Evolutionary conservation across 108 stramenopile species (phyloP).

Genomic region (Aureococcus anophagefferens): DNA sequence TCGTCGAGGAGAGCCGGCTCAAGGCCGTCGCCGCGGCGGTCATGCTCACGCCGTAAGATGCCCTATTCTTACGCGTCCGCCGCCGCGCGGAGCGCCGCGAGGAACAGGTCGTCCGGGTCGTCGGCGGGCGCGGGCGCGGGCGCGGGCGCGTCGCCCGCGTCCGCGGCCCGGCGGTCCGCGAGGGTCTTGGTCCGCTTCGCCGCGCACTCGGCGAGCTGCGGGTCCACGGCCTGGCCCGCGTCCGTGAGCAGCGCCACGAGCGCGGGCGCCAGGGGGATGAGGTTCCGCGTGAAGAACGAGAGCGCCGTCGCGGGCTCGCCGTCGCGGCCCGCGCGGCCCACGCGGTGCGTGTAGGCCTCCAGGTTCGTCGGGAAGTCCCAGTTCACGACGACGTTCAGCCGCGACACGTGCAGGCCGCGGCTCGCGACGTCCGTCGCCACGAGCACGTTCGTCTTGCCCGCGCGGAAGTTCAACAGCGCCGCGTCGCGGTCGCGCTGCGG

Average conservation of each 20-base stretch:
- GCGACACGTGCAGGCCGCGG: slow-evolving; percentile 92
- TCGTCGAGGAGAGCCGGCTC: no score
- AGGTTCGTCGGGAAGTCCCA: slow-evolving; percentile 38
- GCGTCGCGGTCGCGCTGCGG: slow-evolving; percentile 94
- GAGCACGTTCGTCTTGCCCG: slow-evolving; percentile 65
- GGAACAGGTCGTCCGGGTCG: no score
- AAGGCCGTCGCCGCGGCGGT: no score
- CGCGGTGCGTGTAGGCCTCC: slow-evolving; percentile 17
- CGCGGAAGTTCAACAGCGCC: slow-evolving; percentile 85
- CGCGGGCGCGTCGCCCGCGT: no score
- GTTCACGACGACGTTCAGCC: slow-evolving; percentile 90
- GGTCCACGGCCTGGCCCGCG: neutral
- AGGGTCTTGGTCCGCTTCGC: neutral
- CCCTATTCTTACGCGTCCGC: no score
- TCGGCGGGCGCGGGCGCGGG: no score
- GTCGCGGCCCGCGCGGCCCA: slow-evolving; percentile 11
- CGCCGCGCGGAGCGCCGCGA: no score
- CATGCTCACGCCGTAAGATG: no score
- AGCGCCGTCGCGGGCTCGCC: slow-evolving; percentile 3
- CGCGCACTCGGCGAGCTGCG: slow-evolving; percentile 1
- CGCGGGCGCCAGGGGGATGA: slow-evolving; percentile 9
- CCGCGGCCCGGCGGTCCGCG: neutral
- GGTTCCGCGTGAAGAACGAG: slow-evolving; percentile 11
- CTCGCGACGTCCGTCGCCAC: slow-evolving; percentile 99
- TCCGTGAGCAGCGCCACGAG: slow-evolving; percentile 1